Evolutionary conservation across 768 basidiomycete species (phyloP), one percentile per base, ranked within the genome.

Genomic region (Phallus indusiatus): DNA sequence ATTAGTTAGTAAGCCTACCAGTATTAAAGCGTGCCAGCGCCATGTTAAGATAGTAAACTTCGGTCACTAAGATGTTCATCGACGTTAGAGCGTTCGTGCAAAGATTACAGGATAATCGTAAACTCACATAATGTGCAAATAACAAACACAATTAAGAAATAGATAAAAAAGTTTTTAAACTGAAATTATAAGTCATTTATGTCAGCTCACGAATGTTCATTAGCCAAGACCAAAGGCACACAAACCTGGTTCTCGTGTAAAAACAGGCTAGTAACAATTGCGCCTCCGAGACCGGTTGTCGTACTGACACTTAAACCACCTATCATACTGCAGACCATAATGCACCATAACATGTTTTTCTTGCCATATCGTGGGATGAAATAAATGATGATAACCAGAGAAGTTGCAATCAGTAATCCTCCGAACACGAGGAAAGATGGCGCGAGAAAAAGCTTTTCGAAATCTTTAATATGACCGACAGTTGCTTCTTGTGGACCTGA

Each of bases 21-120:
- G 76, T 78, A 65, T 76, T 75, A 72, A 75, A 78, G 2, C 78
- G 65, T 57, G 75, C 77, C 10, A 79, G 70, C 0, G 77, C 78
- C 59, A 78, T 75, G 67, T 77, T 78, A 20, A 78, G 70, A 63
- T 73, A 78, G 63, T 74, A 76, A 62, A 78, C 75, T 62, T 62
- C 62, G 11, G 65, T 63, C 2, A 70, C 64, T 63, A 55, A n/a
- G 58, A 7, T 20, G 33, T 28, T 7, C 28, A 22, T 47, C 4
- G 24, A 46, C 3, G 11, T 21, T n/a, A 50, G 37, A 16, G 53
- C 22, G 5, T 14, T 11, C 8, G 10, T 9, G 18, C 18, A n/a
- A 47, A 34, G 18, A 11, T 10, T 10, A 16, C 8, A 21, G 16
- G 9, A 8, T 52, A 42, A 20, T 9, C 7, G 7, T 28, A 7